These are phyloP conservation scores for Hemisphaericaspora nanyangensis DNA, from an alignment of 805 yeast genomes.

Conservation along the genomic window DNA sequence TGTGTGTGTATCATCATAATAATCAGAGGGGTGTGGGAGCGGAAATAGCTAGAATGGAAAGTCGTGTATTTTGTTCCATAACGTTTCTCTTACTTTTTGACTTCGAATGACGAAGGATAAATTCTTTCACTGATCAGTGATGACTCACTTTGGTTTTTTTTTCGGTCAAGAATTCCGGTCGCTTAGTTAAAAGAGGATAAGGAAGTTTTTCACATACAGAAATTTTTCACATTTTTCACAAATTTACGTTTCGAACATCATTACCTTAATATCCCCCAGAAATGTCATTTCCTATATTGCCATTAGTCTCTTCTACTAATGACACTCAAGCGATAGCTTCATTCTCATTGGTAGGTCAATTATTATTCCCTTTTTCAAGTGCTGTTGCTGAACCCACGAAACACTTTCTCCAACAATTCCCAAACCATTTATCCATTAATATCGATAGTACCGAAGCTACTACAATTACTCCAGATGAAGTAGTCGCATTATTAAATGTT, in stretches of 20 bases:
- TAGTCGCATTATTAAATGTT: constrained; percentile 52
- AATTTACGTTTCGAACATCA: too few species aligned
- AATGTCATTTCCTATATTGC: constrained; percentile 36
- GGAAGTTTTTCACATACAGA: too few species aligned
- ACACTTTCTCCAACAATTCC: constrained; percentile 28
- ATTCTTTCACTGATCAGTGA: too few species aligned
- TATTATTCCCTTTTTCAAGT: constrained; percentile 22
- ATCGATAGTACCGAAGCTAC: constrained; percentile 24
- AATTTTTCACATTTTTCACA: too few species aligned
- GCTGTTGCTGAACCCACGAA: constrained; percentile 17
- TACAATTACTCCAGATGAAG: constrained; percentile 40
- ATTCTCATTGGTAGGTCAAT: constrained; percentile 32
- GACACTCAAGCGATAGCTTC: constrained; percentile 15
- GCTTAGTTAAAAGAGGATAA: too few species aligned
- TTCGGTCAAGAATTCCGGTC: too few species aligned
- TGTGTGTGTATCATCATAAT: too few species aligned
- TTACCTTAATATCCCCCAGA: too few species aligned
- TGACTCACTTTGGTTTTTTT: background rate
- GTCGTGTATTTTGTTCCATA: too few species aligned
- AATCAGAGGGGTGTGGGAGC: too few species aligned
- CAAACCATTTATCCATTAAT: constrained; percentile 23
- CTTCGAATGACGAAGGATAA: background rate
- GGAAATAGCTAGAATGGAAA: too few species aligned
- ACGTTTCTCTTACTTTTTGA: too few species aligned
- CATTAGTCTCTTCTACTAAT: constrained; percentile 22